Percentiles rank a stretch among this genome's conserved stretches.
phyloP scores from a whole-genome alignment of 257 asterid species.

The Schizonepeta tenuifolia region DNA sequence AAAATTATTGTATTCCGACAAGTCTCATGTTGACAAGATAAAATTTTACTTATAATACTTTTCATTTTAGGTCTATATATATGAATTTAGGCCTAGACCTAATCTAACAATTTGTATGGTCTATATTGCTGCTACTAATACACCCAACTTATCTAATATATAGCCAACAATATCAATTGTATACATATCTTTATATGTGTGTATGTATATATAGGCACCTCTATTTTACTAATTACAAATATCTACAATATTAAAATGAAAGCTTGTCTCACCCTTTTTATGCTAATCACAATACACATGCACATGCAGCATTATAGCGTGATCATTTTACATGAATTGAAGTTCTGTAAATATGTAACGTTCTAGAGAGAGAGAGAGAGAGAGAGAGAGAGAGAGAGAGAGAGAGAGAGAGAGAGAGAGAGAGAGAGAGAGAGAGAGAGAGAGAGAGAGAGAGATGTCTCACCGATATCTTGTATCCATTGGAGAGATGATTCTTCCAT shows the following conservation, averaged over 20 bases:
- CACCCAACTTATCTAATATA: neutral
- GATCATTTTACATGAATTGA: too few species aligned
- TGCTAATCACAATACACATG: slow-evolving; percentile 1
- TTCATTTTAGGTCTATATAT: neutral
- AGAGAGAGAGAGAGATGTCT: neutral
- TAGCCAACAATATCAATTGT: neutral
- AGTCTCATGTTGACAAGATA: too few species aligned
- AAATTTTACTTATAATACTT: neutral
- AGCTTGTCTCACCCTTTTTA: neutral
- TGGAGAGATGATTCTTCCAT: slow-evolving; percentile 58
- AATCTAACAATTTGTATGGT: neutral
- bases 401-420: too few species aligned
- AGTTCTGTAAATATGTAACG: too few species aligned
- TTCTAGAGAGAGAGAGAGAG: too few species aligned
- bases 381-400: neutral
- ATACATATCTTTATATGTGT: neutral
- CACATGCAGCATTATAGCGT: slow-evolving; percentile 16
- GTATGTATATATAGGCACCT: too few species aligned
- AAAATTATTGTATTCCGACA: neutral
- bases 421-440: too few species aligned
- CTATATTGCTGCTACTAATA: neutral
- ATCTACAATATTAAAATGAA: neutral
- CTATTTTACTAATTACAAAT: too few species aligned
- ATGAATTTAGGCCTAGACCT: neutral
- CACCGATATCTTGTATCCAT: slow-evolving; percentile 82